phyloP scores from a whole-genome alignment of 305 asterid genomes.

The Fraxinus nigra region DNA sequence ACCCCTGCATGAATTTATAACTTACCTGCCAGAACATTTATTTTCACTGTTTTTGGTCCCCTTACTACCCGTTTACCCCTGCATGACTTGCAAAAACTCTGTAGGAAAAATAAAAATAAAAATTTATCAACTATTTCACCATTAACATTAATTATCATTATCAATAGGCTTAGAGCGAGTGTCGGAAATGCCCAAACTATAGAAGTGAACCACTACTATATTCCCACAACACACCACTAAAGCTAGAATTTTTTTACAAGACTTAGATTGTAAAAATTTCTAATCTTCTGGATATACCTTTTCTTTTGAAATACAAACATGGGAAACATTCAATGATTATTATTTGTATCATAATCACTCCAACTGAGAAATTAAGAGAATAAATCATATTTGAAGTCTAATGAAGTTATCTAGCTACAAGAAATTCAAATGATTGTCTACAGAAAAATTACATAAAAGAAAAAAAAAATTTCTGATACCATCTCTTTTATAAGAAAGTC shows the following conservation, averaged over 20 bases:
- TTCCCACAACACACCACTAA: not conserved
- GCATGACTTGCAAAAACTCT: slow-evolving; percentile 93
- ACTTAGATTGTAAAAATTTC: not conserved
- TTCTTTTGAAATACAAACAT: not conserved
- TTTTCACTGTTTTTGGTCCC: slow-evolving; percentile 80
- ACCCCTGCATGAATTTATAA: not conserved
- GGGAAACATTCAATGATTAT: not conserved
- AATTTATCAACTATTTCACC: not conserved
- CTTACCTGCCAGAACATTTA: slow-evolving; percentile 79
- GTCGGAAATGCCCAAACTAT: not conserved
- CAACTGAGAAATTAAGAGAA: not conserved
- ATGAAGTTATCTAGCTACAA: not conserved
- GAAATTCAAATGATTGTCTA: not conserved
- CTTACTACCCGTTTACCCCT: slow-evolving; percentile 66
- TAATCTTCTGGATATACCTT: not conserved
- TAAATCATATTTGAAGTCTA: not conserved
- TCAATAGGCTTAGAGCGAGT: not conserved
- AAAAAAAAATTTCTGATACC: not conserved
- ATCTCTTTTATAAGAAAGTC: not conserved
- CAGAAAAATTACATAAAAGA: not conserved
- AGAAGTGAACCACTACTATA: not conserved
- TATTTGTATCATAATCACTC: not conserved
- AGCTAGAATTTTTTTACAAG: not conserved
- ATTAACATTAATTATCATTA: not conserved
- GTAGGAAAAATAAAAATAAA: slow-evolving; percentile 22